Conservation (phyloP, 768 basidiomycete species). For the Leucocoprinus birnbaumii region DNA sequence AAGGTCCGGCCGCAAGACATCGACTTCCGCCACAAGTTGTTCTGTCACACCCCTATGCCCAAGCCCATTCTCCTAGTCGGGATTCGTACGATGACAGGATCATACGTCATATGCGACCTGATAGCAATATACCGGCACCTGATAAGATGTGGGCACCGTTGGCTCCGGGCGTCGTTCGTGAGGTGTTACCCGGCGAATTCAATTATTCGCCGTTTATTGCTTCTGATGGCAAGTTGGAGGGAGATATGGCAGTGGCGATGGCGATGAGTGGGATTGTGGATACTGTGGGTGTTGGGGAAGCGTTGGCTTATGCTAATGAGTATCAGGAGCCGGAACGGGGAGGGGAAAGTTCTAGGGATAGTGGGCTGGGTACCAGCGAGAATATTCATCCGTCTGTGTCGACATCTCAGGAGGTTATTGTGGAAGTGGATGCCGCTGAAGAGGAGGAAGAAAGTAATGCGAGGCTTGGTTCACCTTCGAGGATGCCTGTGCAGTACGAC, state of each 20-base stretch:
- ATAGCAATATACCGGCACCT: conserved; percentile 36
- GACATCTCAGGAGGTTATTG: neutral
- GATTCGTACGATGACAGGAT: conserved; percentile 30
- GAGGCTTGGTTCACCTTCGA: conserved; percentile 3
- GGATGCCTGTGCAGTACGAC: conserved; percentile 32
- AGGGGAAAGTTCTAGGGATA: conserved; percentile 27
- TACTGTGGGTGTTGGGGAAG: conserved; percentile 61
- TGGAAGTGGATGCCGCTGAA: conserved; percentile 10
- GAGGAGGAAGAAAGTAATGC: conserved; percentile 3
- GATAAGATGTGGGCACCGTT: conserved; percentile 52
- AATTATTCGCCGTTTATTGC: conserved; percentile 45
- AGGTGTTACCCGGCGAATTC: conserved; percentile 42
- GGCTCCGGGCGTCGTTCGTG: conserved; percentile 40
- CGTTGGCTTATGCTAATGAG: conserved; percentile 45
- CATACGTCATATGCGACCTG: conserved; percentile 27
- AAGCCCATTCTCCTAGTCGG: conserved; percentile 27
- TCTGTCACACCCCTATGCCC: conserved; percentile 42
- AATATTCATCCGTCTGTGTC: conserved; percentile 20
- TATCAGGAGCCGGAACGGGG: conserved; percentile 13
- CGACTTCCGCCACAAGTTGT: conserved; percentile 34
- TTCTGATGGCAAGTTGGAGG: conserved; percentile 18
- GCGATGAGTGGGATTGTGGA: conserved; percentile 23
- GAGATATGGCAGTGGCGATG: conserved; percentile 4
- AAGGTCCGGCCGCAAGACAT: conserved; percentile 24
- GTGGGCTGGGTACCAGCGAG: conserved; percentile 48